Percentiles rank a stretch among this genome's conserved stretches.
Evolutionary conservation across 2,329 filamentous ascomycete species (phyloP).

Genomic region (Cryoendolithus antarcticus): DNA sequence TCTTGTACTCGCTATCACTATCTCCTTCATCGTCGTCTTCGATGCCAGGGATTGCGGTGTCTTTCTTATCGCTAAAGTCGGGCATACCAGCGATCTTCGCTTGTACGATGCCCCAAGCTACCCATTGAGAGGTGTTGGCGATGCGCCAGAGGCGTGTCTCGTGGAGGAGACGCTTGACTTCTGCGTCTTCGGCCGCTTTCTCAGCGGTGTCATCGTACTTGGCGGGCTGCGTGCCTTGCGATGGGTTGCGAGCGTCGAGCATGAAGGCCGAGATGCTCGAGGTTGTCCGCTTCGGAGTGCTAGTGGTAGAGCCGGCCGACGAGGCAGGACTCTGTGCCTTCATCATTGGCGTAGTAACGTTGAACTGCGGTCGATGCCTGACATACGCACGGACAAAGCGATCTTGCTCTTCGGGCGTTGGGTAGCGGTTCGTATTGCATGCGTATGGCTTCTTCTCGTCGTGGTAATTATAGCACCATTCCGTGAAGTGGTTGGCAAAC

Average conservation of each 20-base stretch:
- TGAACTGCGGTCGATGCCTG: slow-evolving; percentile 61
- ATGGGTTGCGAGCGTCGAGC: slow-evolving; percentile 55
- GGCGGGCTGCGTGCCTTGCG: slow-evolving; percentile 26
- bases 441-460: slow-evolving; percentile 47
- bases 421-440: slow-evolving; percentile 61
- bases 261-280: slow-evolving; percentile 52
- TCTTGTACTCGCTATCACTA: slow-evolving; percentile 19
- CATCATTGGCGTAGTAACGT: slow-evolving; percentile 31
- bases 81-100: slow-evolving; percentile 71
- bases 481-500: slow-evolving; percentile 95
- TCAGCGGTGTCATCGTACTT: slow-evolving; percentile 31
- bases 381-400: slow-evolving; percentile 82
- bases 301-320: slow-evolving; percentile 3
- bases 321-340: slow-evolving; percentile 17
- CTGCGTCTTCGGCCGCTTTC: slow-evolving; percentile 46
- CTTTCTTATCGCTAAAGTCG: slow-evolving; percentile 21
- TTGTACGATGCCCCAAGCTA: slow-evolving; percentile 93
- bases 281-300: slow-evolving; percentile 22
- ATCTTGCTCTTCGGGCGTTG: slow-evolving; percentile 65
- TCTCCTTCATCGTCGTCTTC: slow-evolving; percentile 8
- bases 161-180: slow-evolving; percentile 58
- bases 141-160: slow-evolving; percentile 78
- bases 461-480: slow-evolving; percentile 98
- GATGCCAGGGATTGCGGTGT: slow-evolving; percentile 15
- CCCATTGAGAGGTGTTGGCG: slow-evolving; percentile 81